phyloP scores from a whole-genome alignment of 179 eudicot species.

The Silene vulgaris region DNA sequence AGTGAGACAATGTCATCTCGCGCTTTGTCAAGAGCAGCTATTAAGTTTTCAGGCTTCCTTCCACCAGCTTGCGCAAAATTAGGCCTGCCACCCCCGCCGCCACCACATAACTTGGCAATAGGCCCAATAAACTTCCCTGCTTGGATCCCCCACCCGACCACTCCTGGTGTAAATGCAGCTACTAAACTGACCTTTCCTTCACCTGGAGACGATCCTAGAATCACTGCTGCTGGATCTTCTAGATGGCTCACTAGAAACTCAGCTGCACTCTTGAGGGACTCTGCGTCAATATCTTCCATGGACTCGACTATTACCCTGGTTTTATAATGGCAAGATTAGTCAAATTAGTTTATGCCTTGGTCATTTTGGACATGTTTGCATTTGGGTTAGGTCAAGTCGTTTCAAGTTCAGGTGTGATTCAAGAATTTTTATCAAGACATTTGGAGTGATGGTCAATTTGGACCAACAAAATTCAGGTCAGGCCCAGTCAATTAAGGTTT shows the following conservation, averaged over 20 bases:
- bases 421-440: too few species aligned
- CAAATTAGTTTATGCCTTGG: too few species aligned
- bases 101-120: slow-evolving; percentile 83
- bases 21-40: slow-evolving; percentile 69
- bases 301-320: slow-evolving; percentile 72
- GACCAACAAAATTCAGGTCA: too few species aligned
- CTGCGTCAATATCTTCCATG: slow-evolving; percentile 86
- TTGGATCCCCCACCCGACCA: slow-evolving; percentile 59
- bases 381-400: too few species aligned
- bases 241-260: slow-evolving; percentile 54
- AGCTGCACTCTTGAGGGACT: slow-evolving; percentile 86
- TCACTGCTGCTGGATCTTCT: slow-evolving; percentile 81
- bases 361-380: too few species aligned
- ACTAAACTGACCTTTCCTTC: slow-evolving; percentile 78
- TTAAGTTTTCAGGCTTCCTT: slow-evolving; percentile 71
- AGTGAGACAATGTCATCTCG: slow-evolving; percentile 51
- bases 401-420: too few species aligned
- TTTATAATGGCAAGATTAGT: background rate
- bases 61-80: slow-evolving; percentile 97
- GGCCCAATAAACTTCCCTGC: slow-evolving; percentile 89
- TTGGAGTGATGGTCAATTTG: too few species aligned
- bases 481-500: too few species aligned
- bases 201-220: slow-evolving; percentile 80
- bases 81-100: slow-evolving; percentile 94
- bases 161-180: slow-evolving; percentile 80